Evolutionary conservation across 768 basidiomycete species (phyloP).

Genomic region (Agaricus subrufescens): DNA sequence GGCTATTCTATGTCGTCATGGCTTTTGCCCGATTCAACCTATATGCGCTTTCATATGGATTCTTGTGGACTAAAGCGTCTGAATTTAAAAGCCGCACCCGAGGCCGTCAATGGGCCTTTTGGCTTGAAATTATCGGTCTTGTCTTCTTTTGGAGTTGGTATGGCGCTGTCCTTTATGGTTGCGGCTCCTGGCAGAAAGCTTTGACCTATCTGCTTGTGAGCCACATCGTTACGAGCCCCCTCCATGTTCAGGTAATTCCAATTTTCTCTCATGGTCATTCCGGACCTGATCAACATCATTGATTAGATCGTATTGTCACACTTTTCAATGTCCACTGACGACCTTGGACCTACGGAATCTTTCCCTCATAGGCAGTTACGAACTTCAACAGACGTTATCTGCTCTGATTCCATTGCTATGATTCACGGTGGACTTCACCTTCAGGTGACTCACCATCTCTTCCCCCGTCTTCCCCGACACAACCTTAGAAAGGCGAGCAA

Average conservation of each 20-base stretch:
- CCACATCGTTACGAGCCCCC: slow-evolving; percentile 81
- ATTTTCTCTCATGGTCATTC: background rate
- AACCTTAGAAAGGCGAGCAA: slow-evolving; percentile 79
- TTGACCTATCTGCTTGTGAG: slow-evolving; percentile 79
- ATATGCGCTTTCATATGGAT: slow-evolving; percentile 81
- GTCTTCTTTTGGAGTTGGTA: slow-evolving; percentile 92
- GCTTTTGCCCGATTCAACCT: slow-evolving; percentile 93
- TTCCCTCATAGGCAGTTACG: slow-evolving; percentile 93
- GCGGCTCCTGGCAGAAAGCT: slow-evolving; percentile 66
- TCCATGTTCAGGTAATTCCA: slow-evolving; percentile 83
- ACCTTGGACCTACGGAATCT: slow-evolving; percentile 86
- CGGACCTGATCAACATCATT: background rate
- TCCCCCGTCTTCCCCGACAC: slow-evolving; percentile 93
- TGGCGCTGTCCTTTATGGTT: slow-evolving; percentile 59
- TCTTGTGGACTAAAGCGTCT: slow-evolving; percentile 61
- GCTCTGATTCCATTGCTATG: slow-evolving; percentile 77
- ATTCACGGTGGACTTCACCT: slow-evolving; percentile 97
- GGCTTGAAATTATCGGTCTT: slow-evolving; percentile 70
- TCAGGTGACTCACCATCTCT: slow-evolving; percentile 96
- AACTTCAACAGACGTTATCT: slow-evolving; percentile 96
- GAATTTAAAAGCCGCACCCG: slow-evolving; percentile 52
- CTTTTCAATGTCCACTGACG: slow-evolving; percentile 91
- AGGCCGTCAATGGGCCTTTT: slow-evolving; percentile 76
- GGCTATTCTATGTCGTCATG: slow-evolving; percentile 89
- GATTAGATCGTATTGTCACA: slow-evolving; percentile 91